These are phyloP conservation scores for Ophiocordyceps robertsii DNA, from an alignment of 2,329 filamentous ascomycete species.

Conservation along the genomic window DNA sequence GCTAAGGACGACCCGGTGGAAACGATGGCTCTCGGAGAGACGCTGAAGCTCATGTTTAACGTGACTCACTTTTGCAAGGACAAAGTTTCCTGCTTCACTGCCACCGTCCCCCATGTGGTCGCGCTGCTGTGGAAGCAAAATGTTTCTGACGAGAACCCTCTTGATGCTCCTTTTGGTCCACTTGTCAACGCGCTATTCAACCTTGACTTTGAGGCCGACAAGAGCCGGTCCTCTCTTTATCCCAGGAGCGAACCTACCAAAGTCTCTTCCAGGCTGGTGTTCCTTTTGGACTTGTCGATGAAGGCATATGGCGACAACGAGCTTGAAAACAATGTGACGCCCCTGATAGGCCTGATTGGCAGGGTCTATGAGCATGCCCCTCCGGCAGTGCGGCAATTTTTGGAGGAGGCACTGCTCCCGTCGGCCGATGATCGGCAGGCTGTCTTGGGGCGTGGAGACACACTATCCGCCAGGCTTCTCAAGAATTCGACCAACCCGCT, in stretches of 20 bases:
- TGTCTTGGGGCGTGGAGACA: constrained; percentile 63
- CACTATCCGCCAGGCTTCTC: constrained; percentile 63
- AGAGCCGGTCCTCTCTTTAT: constrained; percentile 46
- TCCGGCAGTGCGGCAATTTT: constrained; percentile 39
- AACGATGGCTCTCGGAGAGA: constrained; percentile 71
- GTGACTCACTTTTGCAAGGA: constrained; percentile 62
- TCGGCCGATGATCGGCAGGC: constrained; percentile 61
- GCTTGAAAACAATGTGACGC: constrained; percentile 58
- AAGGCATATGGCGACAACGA: constrained; percentile 50
- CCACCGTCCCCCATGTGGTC: constrained; percentile 56
- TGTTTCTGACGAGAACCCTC: constrained; percentile 46
- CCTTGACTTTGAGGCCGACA: constrained; percentile 50
- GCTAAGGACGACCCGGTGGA: constrained; percentile 44
- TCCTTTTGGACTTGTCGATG: constrained; percentile 55
- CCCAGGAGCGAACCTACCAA: constrained; percentile 46
- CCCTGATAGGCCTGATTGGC: constrained; percentile 61
- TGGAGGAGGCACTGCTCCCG: constrained; percentile 61
- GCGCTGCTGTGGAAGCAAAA: constrained; percentile 50
- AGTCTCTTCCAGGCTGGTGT: constrained; percentile 52
- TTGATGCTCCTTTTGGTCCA: constrained; percentile 58
- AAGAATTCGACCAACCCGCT: constrained; percentile 62
- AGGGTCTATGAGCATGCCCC: constrained; percentile 59
- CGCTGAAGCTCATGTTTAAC: constrained; percentile 81
- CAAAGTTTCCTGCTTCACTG: constrained; percentile 46
- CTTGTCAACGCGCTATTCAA: constrained; percentile 75